Evolutionary conservation across 192 early-diverging fungal genomes (phyloP).

Genomic region (Coemansia sp.): DNA sequence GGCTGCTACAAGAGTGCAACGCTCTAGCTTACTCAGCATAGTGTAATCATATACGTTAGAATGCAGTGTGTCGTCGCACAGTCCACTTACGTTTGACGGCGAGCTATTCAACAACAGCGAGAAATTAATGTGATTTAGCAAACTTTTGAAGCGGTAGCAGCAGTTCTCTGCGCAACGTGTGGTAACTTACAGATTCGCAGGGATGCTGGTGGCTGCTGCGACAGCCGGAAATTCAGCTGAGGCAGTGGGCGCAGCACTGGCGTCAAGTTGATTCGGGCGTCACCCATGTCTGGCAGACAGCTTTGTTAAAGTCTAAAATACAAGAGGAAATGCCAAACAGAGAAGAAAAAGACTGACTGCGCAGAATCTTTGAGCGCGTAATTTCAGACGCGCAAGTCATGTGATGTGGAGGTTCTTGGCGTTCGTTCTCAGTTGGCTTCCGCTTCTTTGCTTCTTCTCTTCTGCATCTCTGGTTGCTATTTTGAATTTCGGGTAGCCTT

Average conservation of each 20-base stretch:
- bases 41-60: no score
- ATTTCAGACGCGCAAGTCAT: not conserved
- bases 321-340: not conserved
- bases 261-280: conserved; percentile 12
- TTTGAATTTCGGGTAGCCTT: not conserved
- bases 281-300: conserved; percentile 7
- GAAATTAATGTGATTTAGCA: not conserved
- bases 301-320: not conserved
- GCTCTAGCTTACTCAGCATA: not conserved
- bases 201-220: conserved; percentile 31
- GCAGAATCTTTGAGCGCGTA: not conserved
- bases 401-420: conserved; percentile 5
- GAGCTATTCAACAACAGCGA: not conserved
- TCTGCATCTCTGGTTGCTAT: not conserved
- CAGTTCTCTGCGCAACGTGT: not conserved
- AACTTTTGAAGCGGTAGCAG: not conserved
- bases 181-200: conserved; percentile 14
- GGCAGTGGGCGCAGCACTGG: conserved; percentile 29
- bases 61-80: not conserved
- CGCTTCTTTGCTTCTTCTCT: not conserved
- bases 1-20: conserved; percentile 13
- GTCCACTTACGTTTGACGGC: conserved; percentile 11
- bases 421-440: not conserved
- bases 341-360: not conserved
- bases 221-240: conserved; percentile 41